phyloP scores from a whole-genome alignment of 2,329 filamentous ascomycete genomes.

The Fusarium ambrosium region DNA sequence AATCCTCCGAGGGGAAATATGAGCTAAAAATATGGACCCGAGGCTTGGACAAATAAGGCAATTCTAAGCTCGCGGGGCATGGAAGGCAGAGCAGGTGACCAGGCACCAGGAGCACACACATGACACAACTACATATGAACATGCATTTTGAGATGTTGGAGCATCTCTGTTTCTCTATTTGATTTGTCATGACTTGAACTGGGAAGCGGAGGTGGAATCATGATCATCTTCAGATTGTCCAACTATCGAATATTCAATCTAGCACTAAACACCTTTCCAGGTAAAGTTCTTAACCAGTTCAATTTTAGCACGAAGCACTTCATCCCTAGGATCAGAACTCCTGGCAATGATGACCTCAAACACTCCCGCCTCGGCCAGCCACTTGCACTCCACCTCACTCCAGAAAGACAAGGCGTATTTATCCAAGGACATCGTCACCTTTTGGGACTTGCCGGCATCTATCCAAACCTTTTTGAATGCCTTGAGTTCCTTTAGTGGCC shows the following conservation, averaged over 20 bases:
- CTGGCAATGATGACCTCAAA: neutral
- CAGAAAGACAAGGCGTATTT: neutral
- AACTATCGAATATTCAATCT: neutral
- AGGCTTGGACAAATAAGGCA: neutral
- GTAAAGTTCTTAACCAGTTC: neutral
- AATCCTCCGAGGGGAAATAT: neutral
- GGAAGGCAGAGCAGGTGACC: neutral
- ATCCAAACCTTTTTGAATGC: conserved; percentile 18
- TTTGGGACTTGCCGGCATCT: neutral
- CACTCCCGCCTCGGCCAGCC: neutral
- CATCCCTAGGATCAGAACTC: neutral
- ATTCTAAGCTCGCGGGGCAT: neutral
- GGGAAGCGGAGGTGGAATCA: no score
- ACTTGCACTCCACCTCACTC: neutral
- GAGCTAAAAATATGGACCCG: neutral
- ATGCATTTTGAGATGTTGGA: no score
- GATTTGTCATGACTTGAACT: no score
- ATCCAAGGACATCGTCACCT: neutral
- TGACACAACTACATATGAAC: no score
- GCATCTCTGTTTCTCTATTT: no score
- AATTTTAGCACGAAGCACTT: neutral
- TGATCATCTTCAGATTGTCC: neutral
- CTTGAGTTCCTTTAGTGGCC: conserved; percentile 24
- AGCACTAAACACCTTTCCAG: neutral
- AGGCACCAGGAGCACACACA: no score